phyloP scores from a whole-genome alignment of 805 yeast genomes.

The Torulaspora microellipsoides region DNA sequence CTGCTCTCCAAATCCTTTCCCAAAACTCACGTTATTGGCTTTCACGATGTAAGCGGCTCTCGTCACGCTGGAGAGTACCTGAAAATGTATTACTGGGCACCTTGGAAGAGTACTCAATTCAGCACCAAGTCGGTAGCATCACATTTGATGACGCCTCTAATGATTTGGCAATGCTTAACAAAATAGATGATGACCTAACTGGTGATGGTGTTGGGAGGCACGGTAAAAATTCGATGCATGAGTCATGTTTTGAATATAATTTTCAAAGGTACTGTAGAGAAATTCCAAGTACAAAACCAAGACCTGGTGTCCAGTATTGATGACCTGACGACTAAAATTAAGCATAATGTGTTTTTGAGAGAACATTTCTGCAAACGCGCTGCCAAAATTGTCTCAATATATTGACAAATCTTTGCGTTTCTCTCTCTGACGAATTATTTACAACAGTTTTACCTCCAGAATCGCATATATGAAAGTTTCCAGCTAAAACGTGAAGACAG shows the following conservation, averaged over 20 bases:
- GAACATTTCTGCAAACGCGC: constrained; percentile 1
- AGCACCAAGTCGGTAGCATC: constrained; percentile 2
- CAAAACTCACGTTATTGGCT: neutral
- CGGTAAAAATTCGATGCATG: constrained; percentile 5
- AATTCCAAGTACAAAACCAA: neutral
- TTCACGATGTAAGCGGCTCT: neutral
- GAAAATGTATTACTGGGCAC: constrained; percentile 1
- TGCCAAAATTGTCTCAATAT: neutral
- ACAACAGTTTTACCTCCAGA: constrained; percentile 1
- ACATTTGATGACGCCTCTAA: constrained; percentile 2
- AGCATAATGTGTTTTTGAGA: constrained; percentile 5
- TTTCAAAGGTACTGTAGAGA: neutral
- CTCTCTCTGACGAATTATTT: constrained; percentile 1
- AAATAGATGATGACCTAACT: constrained; percentile 1
- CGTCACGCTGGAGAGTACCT: constrained; percentile 3
- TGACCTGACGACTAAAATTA: constrained; percentile 2
- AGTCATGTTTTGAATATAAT: constrained; percentile 1
- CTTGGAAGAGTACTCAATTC: neutral
- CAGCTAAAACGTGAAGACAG: constrained; percentile 4
- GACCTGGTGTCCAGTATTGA: constrained; percentile 1
- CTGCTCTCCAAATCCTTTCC: neutral
- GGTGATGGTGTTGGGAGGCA: constrained; percentile 5
- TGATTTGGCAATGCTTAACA: neutral
- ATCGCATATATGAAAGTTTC: constrained; percentile 1
- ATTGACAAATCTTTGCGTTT: constrained; percentile 1